A percentile compares a stretch with the other conserved stretches of the same genome.
Conservation (phyloP, 495 filamentous ascomycete genomes). For the Xylaria scruposa region DNA sequence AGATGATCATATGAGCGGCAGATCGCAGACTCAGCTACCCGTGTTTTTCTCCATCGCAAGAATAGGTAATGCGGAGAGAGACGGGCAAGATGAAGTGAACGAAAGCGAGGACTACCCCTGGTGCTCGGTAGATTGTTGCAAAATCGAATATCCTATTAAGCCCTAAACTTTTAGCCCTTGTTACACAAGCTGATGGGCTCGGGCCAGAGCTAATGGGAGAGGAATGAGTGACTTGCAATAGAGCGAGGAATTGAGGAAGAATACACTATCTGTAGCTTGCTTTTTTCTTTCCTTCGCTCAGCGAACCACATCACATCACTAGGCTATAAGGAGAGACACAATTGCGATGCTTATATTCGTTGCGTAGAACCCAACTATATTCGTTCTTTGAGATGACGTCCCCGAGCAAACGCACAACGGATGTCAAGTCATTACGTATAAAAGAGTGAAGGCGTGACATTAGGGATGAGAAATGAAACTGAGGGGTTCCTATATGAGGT, state of each 20-base stretch:
- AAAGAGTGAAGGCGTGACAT: not conserved
- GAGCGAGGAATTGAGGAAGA: not conserved
- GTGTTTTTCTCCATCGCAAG: too few relatives aligned
- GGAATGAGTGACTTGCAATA: slow-evolving; percentile 6
- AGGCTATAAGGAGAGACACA: not conserved
- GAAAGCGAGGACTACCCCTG: too few relatives aligned
- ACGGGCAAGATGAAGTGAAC: too few relatives aligned
- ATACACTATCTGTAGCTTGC: not conserved
- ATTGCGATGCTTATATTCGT: not conserved
- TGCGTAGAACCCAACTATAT: not conserved
- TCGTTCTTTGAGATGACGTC: not conserved
- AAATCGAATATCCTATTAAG: too few relatives aligned
- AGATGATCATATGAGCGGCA: too few relatives aligned
- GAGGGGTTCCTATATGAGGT: not conserved
- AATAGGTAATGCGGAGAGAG: too few relatives aligned
- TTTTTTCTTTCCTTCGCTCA: not conserved
- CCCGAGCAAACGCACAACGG: not conserved
- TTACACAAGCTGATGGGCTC: not conserved
- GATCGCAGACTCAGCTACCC: too few relatives aligned
- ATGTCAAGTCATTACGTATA: not conserved
- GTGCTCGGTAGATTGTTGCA: too few relatives aligned
- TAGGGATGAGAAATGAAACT: not conserved
- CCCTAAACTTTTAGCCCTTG: too few relatives aligned
- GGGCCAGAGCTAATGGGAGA: not conserved
- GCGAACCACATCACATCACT: not conserved